Base-by-base conservation (phyloP, 768 basidiomycete species). In the Coprinopsis marcescibilis region DNA sequence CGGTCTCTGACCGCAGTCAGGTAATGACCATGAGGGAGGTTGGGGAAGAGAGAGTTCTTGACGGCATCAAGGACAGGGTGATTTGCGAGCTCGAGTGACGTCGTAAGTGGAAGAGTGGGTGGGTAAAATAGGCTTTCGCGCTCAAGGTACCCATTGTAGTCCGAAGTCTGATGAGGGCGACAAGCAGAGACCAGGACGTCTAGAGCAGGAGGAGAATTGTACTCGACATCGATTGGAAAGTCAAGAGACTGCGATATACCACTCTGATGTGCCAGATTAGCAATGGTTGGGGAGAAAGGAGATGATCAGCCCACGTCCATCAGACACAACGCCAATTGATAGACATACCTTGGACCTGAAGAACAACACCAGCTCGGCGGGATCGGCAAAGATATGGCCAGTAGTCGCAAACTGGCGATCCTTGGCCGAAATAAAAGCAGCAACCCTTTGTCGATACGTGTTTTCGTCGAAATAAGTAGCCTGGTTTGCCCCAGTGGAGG, bases 11-110 rank as follows among this genome's bases (percentile, higher is more conserved):
- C 62, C 0, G 78, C 78, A 15, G 78, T 79, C 53, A 91, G 76
- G 60, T 83, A 80, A 56, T 87, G 78, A 2, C 86, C 86, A 0
- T 66, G 57, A 3, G 85, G 80, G 3, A 89, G 69, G 21, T 73
- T 70, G 0, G 86, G 85, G 63, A 89, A 89, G n/a, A 91, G 68
- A 0, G 80, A 69, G 46, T 68, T 80, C 38, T 80, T 80, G 17
- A 89, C 70, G 0, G 87, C 81, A 52, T 88, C 87, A 50, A 91
- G 76, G 58, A 91, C 81, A 2, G 88, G 88, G 57, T 87, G 85
- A 60, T 83, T 88, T 15, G 86, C 75, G 51, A 91, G 73, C 55
- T 91, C 88, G 54, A 90, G 76, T 0, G 88, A 83, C 20, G 83
- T 70, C 0, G 84, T 87, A 48, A 89, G 65, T 14, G 86, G 83